Base-by-base conservation (phyloP, 2,329 filamentous ascomycete species). In the Monilinia laxa region DNA sequence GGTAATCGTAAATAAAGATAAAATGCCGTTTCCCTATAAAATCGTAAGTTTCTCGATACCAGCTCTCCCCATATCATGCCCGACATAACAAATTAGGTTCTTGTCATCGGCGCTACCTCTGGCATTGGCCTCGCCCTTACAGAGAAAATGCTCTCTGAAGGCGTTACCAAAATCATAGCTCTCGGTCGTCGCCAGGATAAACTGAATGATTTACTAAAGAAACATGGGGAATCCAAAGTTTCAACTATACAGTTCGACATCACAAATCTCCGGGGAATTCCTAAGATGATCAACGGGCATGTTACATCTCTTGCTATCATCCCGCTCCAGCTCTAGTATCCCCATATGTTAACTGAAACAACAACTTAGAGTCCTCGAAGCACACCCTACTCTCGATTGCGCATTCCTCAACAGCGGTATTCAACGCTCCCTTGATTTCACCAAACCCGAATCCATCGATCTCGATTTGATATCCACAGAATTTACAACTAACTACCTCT, bases 81-180 rank as follows among this genome's bases (percentile, higher is more conserved):
- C 49, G 4, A 60, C 12, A 60, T 6, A 18, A 18, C 3, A 11
- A 83, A 83, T 59, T 81, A 81, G 49, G 78, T 85, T 31, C 81
- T 87, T 63, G 73, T 87, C 55, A 77, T 86, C 49, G 83, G 84
- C 14, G 83, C 83, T n/a, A 85, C 84, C 0, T 79, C 82, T 0
- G 84, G 83, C 51, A 86, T 86, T 62, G 83, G 84, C 64, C 73
- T 70, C 55, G 81, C 79, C 4, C 76, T 85, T 64, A 74, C 75
- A 3, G 75, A 79, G 56, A 78, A 77, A 14, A 74, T 84, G 60
- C 71, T 86, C 53, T 72, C 78, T 4, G 76, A 81, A 52, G 76
- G 81, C 66, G 76, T 81, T 62, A 82, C 82, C 71, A 69, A 69
- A 55, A 83, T 87, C 45, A 83, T 85, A 31, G 82, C 80, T 14